A percentile compares a stretch with the other conserved stretches of the same genome.
Evolutionary conservation across 176 grass and related monocot genomes (phyloP).

Genomic region (Triticum turgidum): DNA sequence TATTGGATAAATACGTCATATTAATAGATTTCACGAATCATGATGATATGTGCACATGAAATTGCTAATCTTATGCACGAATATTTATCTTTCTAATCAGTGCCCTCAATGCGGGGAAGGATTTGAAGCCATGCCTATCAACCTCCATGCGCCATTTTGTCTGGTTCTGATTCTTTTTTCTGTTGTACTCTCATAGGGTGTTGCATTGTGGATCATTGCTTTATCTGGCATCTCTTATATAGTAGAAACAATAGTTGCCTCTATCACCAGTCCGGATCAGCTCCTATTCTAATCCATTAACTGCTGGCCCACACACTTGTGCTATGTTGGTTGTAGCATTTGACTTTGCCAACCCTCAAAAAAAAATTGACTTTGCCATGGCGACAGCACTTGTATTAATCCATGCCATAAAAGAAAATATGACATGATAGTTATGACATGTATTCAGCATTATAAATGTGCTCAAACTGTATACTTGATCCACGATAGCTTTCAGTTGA

Average conservation of each 20-base stretch:
- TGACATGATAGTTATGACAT: not conserved
- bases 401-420: no score
- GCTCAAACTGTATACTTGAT: not conserved
- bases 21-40: not conserved
- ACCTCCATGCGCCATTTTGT: constrained; percentile 38
- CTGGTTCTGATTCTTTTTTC: not conserved
- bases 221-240: not conserved
- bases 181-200: not conserved
- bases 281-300: no score
- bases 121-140: constrained; percentile 37
- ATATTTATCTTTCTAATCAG: constrained; percentile 22
- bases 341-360: no score
- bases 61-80: not conserved
- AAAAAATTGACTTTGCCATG: no score
- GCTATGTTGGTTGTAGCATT: no score
- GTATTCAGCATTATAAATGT: not conserved
- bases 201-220: not conserved
- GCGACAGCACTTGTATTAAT: no score
- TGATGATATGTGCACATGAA: not conserved
- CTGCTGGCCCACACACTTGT: no score
- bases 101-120: constrained; percentile 57
- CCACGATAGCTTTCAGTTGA: not conserved
- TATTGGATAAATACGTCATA: not conserved
- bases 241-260: not conserved
- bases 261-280: not conserved